Evolutionary conservation across 352 stramenopile species (phyloP).

Genomic region (Thalassiosira mediterranea): DNA sequence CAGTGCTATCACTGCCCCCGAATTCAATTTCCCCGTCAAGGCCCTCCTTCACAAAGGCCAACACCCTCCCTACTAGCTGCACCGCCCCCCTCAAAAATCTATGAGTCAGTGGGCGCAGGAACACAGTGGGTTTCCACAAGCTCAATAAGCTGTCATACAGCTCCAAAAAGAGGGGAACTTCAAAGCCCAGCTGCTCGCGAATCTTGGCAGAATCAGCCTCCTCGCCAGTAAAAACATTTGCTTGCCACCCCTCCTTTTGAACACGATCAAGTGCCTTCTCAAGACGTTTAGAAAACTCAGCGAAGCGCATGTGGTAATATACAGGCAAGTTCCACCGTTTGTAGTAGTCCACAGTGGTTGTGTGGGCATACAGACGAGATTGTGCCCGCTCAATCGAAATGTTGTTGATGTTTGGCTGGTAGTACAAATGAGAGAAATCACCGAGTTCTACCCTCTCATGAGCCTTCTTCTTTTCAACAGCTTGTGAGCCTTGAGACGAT

Average conservation of each 20-base stretch:
- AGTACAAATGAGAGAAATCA: conserved; percentile 67
- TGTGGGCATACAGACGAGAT: conserved; percentile 70
- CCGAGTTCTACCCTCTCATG: conserved; percentile 7
- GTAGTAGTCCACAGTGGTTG: conserved; percentile 78
- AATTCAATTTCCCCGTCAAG: conserved; percentile 76
- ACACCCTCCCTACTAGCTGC: conserved; percentile 70
- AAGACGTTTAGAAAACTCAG: conserved; percentile 74
- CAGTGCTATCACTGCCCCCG: conserved; percentile 31
- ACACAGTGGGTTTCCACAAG: conserved; percentile 76
- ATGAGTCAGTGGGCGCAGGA: conserved; percentile 75
- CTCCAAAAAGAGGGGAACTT: conserved; percentile 80
- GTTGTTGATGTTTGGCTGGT: conserved; percentile 42
- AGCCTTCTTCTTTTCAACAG: neutral
- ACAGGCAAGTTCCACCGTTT: conserved; percentile 84
- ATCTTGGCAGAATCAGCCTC: conserved; percentile 41
- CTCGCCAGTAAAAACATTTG: conserved; percentile 72
- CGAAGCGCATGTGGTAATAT: conserved; percentile 84
- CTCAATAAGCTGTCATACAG: conserved; percentile 70
- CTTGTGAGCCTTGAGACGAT: neutral
- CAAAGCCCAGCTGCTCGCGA: conserved; percentile 62
- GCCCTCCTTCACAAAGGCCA: conserved; percentile 76
- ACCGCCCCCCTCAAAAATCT: conserved; percentile 78
- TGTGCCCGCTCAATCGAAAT: conserved; percentile 65
- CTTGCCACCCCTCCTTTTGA: conserved; percentile 66
- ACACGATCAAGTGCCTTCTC: conserved; percentile 72